Base-by-base conservation (phyloP, 139 green algal genomes). In the Tetradesmus lagerheimii region DNA sequence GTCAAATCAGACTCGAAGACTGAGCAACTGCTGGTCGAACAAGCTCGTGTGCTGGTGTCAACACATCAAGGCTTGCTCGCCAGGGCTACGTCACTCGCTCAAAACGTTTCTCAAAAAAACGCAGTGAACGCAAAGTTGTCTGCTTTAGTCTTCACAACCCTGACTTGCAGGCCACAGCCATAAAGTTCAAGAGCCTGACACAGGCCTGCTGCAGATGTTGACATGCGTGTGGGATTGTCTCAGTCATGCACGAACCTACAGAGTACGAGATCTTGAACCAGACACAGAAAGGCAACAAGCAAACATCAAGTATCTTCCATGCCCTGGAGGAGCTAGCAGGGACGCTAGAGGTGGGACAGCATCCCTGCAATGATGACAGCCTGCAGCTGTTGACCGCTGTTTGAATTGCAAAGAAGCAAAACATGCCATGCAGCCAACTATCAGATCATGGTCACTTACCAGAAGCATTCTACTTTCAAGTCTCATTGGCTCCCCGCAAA, bases 321-420 rank as follows among this genome's bases (percentile, higher is more conserved):
- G 74, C 71, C 9, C 85, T 89, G 18, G 85, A 83, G 15, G 85
- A 89, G 74, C 74, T 89, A 31, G 85, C 85, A 27, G 85, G 71
- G n/a, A 75, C 74, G 29, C 15, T 84, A 23, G 85, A 89, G 71
- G 85, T 83, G n/a, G 18, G 34, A 39, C 75, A 81, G 34, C 75
- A 11, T 12, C 16, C 35, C 8, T 39, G 74, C 4, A 3, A 39
- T 31, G 15, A 16, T 39, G 23, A 39, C 20, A 11, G 34, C 35
- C 12, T 80, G n/a, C 27, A 47, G 31, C 35, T 35, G n/a, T 81
- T 41, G 35, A 47, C 35, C 6, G 35, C 75, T 81, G 31, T n/a
- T n/a, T n/a, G n/a, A n/a, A n/a, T n/a, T n/a, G n/a, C n/a, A n/a
- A n/a, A n/a, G n/a, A n/a, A n/a, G n/a, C n/a, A n/a, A n/a, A n/a